Base-by-base conservation (phyloP, 106 monocot genomes). In the Apostasia ramifera region DNA sequence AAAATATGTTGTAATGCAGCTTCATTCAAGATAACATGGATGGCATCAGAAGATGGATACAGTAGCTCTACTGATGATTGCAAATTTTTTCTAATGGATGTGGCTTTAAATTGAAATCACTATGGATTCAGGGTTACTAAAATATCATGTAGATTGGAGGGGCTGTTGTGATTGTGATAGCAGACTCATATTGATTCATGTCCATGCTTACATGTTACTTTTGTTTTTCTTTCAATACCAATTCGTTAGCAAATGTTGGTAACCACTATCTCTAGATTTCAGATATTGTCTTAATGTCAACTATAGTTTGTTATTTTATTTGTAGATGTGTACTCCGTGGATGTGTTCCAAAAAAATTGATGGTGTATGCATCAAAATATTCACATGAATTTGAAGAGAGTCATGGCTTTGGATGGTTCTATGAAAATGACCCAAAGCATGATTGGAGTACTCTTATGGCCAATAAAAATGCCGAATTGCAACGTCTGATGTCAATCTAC, bases 331-430 rank as follows among this genome's bases (percentile, higher is more conserved):
- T 98, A 9, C 83, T 98, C 57, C 98, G 98, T 44, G 98, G 98
- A 66, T 98, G 98, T 53, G 98, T 98, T 8, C 98, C 98, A 26
- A 98, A 98, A 78, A 98, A 98, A 67, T 55, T 98, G 72, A 67
- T 98, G 44, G 98, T 98, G 1, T 98, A 98, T 76, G 62, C 98
- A 40, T 98, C 98, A 40, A 98, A 93, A 51, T 98, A 87, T 69
- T 83, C 85, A 3, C 93, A 98, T 70, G 98, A 93, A 54, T 98
- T 98, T 77, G 98, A 93, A 68, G 92, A 93, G 78, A 93, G 90
- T 74, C 90, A 67, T 72, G 90, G 98, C n/a, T 98, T 93, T 82
- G 98, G 98, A 50, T 98, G 98, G 98, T 83, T 57, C 53, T 90
- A 98, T 73, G 90, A 85, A 66, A 72, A 76, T 65, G 98, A 93